Evolutionary conservation across 129 eudicot genomes (phyloP), one percentile per base, ranked within the genome.

Genomic region (Pseudognaphalium luteoalbum): DNA sequence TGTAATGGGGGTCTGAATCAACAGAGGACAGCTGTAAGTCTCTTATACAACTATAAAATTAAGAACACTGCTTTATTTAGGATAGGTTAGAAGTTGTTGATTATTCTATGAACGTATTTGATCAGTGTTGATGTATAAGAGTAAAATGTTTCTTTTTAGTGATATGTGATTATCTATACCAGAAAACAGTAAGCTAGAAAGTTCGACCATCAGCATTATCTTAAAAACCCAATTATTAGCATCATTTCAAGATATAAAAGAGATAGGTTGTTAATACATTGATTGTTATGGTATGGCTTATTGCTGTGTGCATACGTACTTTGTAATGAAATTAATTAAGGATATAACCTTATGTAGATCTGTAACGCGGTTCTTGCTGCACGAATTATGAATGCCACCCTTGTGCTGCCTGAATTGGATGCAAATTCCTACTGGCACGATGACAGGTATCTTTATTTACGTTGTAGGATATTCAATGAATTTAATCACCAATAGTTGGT

Each of bases 331-430:
- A 35, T 16, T 74, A 54, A 66, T 47, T 1, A 47, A 47, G 56
- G 42, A 80, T 80, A 42, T 12, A 6, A 67, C 51, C 20, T 70
- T 42, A 52, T 77, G 78, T 75, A 95, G 99, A 95, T 95, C 16
- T 89, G 96, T 71, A 91, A 95, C 67, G 99, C 99, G 54, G 99
- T 95, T 85, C 97, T 95, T 79, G 99, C 99, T 84, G 97, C 99
- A 25, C 85, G 99, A 58, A 95, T 95, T 52, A 91, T 95, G 97
- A 91, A 95, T 89, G 97, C 99, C 28, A 95, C 97, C 19, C 92
- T 95, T 80, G 99, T 95, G 82, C 80, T 95, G 86, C 99, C 99
- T 32, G 97, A 95, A 71, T 71, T 95, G 83, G 99, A 95, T 80
- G 97, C 97, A 73, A 95, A 91, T 81, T 91, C 97, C 71, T 95